Evolutionary conservation across 2,329 filamentous ascomycete genomes (phyloP), one percentile per base, ranked within the genome.

Genomic region (Emericellopsis cladophorae): DNA sequence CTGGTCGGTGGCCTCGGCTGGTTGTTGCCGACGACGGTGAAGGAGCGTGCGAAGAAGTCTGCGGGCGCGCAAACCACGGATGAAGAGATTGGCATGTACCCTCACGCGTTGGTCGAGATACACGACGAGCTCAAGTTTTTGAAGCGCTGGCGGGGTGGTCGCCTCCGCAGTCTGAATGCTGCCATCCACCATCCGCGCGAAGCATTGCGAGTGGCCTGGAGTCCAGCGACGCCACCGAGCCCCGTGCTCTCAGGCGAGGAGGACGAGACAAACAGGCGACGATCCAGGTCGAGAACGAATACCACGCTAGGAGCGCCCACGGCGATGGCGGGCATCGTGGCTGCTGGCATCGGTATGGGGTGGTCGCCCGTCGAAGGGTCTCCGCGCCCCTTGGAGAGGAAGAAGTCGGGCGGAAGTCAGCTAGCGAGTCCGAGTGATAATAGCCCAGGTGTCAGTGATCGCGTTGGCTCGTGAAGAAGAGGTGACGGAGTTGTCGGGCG

Each of bases 281-380:
- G 82, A 40, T 84, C 81, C 39, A 70, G 79, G 48, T 79, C 77
- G 42, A 65, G 79, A 43, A 76, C 73, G 33, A 81, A 81, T 57
- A 87, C 82, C 23, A 81, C 81, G 2, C 68, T 89, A 10, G 83
- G 79, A 10, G 81, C 83, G 2, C 79, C 82, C 2, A 79, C 80
- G 7, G 83, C 87, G 45, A 88, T 88, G 84, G 81, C 84, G n/a
- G 84, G 84, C 45, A 81, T 89, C 43, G 76, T 89, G 39, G 84
- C 83, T 8, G 84, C 82, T 35, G 81, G 80, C 52, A 75, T 89
- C 29, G 83, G 78, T 29, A 82, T 79, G 12, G 81, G 80, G 24
- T 89, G 83, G 83, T 84, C 81, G 37, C 84, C 84, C 1, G 72
- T 79, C 41, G 79, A 80, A 44, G 64, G 74, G 34, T 50, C 29